Conservation (phyloP, 192 early-diverging fungal species). For the Coemansia sp. region DNA sequence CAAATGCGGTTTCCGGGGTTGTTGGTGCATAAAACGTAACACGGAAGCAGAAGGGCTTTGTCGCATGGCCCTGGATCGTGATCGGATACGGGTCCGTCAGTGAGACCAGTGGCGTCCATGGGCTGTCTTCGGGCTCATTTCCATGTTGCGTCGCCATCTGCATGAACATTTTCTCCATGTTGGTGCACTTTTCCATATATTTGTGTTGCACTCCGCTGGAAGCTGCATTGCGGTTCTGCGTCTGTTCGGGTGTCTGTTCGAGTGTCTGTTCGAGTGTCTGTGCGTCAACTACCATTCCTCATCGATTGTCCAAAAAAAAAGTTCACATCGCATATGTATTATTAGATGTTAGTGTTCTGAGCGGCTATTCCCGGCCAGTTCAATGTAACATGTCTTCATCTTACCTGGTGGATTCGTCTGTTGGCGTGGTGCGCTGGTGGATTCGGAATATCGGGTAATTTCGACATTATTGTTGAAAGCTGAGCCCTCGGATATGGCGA, state of each 20-base stretch:
- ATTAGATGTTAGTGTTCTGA: no score
- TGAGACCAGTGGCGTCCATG: conserved; percentile 31
- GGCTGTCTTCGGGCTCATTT: not conserved
- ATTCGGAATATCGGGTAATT: not conserved
- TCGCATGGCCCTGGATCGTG: conserved; percentile 35
- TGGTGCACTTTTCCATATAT: conserved; percentile 28
- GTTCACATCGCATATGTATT: no score
- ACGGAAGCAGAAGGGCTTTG: conserved; percentile 49
- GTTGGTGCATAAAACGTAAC: conserved; percentile 41
- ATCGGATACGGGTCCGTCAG: conserved; percentile 34
- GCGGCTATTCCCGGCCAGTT: not conserved
- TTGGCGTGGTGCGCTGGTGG: not conserved
- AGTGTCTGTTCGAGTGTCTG: not conserved
- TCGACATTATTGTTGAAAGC: not conserved
- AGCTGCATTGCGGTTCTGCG: not conserved
- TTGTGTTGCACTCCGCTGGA: conserved; percentile 6
- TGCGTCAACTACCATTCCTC: not conserved
- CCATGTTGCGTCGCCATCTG: conserved; percentile 11
- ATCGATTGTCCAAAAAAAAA: not conserved
- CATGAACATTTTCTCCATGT: conserved; percentile 35
- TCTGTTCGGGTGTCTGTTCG: not conserved
- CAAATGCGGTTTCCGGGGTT: conserved; percentile 37
- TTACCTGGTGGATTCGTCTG: not conserved
- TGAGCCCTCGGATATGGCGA: conserved; percentile 1
- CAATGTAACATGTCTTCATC: not conserved